Conservation (phyloP, 306 rosid species). For the Crataegus laevigata region DNA sequence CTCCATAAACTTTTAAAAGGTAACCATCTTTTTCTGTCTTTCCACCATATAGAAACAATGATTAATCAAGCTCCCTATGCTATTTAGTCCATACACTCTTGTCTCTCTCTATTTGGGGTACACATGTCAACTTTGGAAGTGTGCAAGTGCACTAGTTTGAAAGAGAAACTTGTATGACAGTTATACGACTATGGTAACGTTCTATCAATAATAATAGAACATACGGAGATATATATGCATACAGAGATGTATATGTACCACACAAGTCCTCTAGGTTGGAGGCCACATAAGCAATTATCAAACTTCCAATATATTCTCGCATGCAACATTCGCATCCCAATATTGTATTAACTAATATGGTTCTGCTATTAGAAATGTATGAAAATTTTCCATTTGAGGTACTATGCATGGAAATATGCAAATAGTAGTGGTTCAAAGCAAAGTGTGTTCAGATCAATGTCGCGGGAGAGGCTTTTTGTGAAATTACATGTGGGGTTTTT, state of each 20-base stretch:
- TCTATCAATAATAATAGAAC: too few species aligned
- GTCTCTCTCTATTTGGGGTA: background rate
- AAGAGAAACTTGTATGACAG: too few species aligned
- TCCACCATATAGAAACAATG: background rate
- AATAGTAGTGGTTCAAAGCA: background rate
- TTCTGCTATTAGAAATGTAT: background rate
- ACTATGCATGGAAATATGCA: background rate
- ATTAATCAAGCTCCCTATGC: background rate
- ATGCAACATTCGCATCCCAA: background rate
- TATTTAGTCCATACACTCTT: background rate
- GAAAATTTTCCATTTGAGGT: background rate
- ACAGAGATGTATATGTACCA: too few species aligned
- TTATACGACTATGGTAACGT: too few species aligned
- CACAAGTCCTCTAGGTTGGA: background rate
- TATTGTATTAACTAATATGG: background rate
- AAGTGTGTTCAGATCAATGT: background rate
- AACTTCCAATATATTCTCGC: background rate
- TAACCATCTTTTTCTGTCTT: background rate
- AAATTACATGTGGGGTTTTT: background rate
- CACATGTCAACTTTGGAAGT: background rate
- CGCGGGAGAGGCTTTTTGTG: background rate
- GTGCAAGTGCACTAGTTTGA: background rate
- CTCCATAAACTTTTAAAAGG: background rate
- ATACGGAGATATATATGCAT: too few species aligned
- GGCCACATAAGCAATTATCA: background rate